phyloP scores from a whole-genome alignment of 345 rosid species.

The Erysimum cheiranthoides region DNA sequence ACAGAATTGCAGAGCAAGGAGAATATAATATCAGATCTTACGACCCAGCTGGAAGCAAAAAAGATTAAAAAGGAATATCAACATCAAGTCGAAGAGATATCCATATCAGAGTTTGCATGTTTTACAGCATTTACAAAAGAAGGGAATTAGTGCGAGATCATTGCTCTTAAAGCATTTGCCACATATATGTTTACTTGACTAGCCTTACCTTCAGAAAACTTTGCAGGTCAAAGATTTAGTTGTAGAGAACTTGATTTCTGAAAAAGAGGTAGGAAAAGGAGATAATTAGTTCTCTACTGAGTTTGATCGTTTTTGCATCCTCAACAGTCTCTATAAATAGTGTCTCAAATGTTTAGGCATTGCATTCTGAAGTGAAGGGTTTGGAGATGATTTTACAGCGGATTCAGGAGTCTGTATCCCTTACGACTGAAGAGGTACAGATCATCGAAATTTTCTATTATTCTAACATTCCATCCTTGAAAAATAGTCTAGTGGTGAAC shows the following conservation, averaged over 20 bases:
- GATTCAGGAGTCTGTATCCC: conserved; percentile 61
- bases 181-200: conserved; percentile 57
- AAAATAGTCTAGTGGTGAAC: conserved; percentile 5
- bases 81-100: conserved; percentile 74
- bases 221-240: conserved; percentile 63
- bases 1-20: conserved; percentile 62
- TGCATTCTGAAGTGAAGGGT: conserved; percentile 63
- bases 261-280: conserved; percentile 65
- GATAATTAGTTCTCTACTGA: conserved; percentile 25
- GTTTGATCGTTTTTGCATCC: conserved; percentile 28
- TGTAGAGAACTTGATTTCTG: conserved; percentile 64
- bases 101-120: conserved; percentile 39
- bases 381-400: conserved; percentile 59
- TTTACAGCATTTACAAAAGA: conserved; percentile 21
- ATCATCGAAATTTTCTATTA: background rate
- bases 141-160: conserved; percentile 20
- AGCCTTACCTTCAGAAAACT: conserved; percentile 71
- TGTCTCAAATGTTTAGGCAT: conserved; percentile 50
- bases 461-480: conserved; percentile 30
- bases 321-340: conserved; percentile 22
- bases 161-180: conserved; percentile 35
- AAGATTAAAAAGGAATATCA: conserved; percentile 50
- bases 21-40: conserved; percentile 60
- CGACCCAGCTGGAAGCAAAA: conserved; percentile 58
- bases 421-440: conserved; percentile 76